A percentile compares a stretch with the other conserved stretches of the same genome.
Conservation (phyloP, 768 basidiomycete genomes). For the Daedaleopsis nitida region DNA sequence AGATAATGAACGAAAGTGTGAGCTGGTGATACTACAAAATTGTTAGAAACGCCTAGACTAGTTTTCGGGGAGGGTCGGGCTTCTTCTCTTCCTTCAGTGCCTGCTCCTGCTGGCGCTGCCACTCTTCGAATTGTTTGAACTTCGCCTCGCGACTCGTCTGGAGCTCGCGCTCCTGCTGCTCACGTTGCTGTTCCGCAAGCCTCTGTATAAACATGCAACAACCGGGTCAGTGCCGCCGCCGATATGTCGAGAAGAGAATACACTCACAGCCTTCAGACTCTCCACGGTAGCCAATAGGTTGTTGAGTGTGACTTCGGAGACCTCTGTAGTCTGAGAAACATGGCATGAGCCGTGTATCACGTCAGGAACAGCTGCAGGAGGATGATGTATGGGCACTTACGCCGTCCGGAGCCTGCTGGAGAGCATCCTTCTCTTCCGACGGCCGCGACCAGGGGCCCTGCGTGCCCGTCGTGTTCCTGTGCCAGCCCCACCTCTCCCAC, state of each 20-base stretch:
- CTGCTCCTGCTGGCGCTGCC: constrained; percentile 33
- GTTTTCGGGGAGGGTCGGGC: constrained; percentile 13
- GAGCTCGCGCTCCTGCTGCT: constrained; percentile 43
- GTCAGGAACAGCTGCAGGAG: too few relatives aligned
- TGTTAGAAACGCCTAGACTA: constrained; percentile 9
- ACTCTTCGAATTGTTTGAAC: constrained; percentile 50
- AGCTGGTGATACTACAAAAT: too few relatives aligned
- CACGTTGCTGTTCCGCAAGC: constrained; percentile 32
- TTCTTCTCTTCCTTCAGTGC: constrained; percentile 10
- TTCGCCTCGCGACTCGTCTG: constrained; percentile 40
- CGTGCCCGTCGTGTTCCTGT: constrained; percentile 4
- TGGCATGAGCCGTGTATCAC: too few relatives aligned
- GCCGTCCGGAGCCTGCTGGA: constrained; percentile 30
- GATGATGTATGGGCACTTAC: constrained; percentile 24
- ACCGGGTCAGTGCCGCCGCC: too few relatives aligned
- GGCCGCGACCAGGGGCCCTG: constrained; percentile 13
- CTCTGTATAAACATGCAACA: too few relatives aligned
- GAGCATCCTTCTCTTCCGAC: constrained; percentile 33
- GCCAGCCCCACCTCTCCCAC: background rate
- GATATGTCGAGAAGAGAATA: too few relatives aligned
- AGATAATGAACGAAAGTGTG: too few relatives aligned
- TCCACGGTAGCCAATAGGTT: constrained; percentile 58
- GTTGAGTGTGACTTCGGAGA: constrained; percentile 71
- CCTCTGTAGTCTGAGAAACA: constrained; percentile 55
- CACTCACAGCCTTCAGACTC: constrained; percentile 58